These are phyloP conservation scores for Colletotrichum cereale DNA, from an alignment of 2,329 filamentous ascomycete species.

Conservation along the genomic window DNA sequence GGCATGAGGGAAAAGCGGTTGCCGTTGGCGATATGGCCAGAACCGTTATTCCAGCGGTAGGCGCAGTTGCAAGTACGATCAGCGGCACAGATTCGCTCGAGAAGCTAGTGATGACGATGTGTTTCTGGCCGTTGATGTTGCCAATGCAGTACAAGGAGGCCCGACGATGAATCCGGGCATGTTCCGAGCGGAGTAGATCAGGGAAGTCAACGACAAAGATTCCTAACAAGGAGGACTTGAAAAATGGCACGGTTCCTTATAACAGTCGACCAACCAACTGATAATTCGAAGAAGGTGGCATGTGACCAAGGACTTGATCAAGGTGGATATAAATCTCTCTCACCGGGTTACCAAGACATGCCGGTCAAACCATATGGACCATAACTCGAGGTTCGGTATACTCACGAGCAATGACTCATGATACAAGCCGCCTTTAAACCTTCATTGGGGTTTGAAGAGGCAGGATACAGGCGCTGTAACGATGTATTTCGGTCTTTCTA, in stretches of 20 bases:
- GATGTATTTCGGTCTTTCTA: neutral
- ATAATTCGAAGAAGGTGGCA: neutral
- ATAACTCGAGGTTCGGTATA: neutral
- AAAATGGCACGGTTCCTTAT: fast-evolving
- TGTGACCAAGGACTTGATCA: too few relatives aligned
- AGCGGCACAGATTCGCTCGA: neutral
- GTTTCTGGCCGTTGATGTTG: neutral
- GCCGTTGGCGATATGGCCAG: too few relatives aligned
- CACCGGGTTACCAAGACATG: neutral
- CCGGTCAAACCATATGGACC: neutral
- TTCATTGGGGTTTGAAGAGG: too few relatives aligned
- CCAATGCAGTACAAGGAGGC: neutral
- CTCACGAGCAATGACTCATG: neutral
- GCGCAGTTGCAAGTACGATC: too few relatives aligned
- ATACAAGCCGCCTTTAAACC: neutral
- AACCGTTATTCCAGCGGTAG: too few relatives aligned
- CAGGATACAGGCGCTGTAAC: neutral
- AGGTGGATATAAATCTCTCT: neutral
- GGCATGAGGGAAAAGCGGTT: neutral
- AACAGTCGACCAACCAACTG: fast-evolving
- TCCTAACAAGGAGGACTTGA: too few relatives aligned
- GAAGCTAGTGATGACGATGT: neutral
- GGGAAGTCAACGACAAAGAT: neutral
- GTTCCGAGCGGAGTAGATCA: neutral
- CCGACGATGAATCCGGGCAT: too few relatives aligned